Percentiles rank a stretch among this genome's conserved stretches.
phyloP scores from a whole-genome alignment of 1,284 basidiomycete genomes.

The Megacollybia platyphylla region DNA sequence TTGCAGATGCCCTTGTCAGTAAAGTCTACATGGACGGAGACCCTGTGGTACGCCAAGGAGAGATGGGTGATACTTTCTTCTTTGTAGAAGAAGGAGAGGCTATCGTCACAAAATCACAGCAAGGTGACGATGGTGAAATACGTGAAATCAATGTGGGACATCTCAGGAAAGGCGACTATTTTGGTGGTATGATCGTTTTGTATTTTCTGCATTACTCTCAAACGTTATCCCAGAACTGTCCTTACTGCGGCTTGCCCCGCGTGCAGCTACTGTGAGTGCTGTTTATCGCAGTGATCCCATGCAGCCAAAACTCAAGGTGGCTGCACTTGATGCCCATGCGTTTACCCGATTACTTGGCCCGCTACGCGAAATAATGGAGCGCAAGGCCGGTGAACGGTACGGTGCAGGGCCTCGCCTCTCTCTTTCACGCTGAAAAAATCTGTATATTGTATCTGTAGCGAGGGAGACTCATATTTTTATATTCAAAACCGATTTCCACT shows the following conservation, averaged over 20 bases:
- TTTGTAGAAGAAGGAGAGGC: constrained; percentile 92
- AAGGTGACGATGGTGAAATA: constrained; percentile 43
- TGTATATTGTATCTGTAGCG: too few species aligned
- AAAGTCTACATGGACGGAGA: constrained; percentile 75
- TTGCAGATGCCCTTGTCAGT: constrained; percentile 90
- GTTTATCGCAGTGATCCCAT: constrained; percentile 35
- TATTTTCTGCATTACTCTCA: background rate
- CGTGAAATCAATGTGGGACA: constrained; percentile 63
- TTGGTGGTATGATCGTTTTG: constrained; percentile 64
- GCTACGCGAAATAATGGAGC: constrained; percentile 78
- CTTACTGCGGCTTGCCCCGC: constrained; percentile 73
- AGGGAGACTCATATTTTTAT: too few species aligned
- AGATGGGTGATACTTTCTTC: constrained; percentile 95
- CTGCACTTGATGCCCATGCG: constrained; percentile 85
- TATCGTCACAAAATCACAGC: constrained; percentile 69
- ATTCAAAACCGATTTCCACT: too few species aligned
- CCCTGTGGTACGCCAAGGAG: constrained; percentile 83
- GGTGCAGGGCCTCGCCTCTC: constrained; percentile 9
- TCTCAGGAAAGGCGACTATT: constrained; percentile 89
- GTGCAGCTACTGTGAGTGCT: constrained; percentile 91
- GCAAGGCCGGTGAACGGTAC: constrained; percentile 50
- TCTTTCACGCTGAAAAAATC: background rate
- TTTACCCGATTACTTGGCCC: constrained; percentile 94
- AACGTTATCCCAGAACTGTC: constrained; percentile 50
- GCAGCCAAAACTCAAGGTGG: constrained; percentile 74